These are phyloP conservation scores for Trametes versicolor DNA, from an alignment of 1,284 basidiomycete genomes.

Conservation along the genomic window DNA sequence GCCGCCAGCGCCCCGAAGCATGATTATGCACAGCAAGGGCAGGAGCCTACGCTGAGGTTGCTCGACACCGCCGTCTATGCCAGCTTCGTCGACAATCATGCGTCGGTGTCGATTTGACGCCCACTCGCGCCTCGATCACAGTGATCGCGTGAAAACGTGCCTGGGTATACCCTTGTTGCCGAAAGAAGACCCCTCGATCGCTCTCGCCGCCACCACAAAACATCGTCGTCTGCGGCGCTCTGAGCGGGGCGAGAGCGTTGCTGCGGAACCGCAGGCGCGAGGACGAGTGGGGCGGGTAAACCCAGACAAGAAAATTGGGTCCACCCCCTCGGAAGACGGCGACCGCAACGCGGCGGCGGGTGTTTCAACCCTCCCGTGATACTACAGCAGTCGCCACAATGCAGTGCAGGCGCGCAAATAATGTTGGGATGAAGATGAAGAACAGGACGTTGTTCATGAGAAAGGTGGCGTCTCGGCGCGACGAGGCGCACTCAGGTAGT, in stretches of 20 bases:
- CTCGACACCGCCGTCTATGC: neutral
- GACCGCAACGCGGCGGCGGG: neutral
- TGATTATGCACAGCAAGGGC: neutral
- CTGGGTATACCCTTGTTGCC: slow-evolving; percentile 10
- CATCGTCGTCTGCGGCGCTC: slow-evolving; percentile 17
- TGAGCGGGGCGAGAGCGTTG: neutral
- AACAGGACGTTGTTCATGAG: neutral
- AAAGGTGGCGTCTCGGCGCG: slow-evolving; percentile 1
- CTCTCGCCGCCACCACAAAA: slow-evolving; percentile 12
- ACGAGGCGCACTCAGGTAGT: neutral
- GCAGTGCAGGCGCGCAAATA: slow-evolving; percentile 17
- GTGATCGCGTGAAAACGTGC: slow-evolving; percentile 6
- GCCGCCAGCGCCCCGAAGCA: slow-evolving; percentile 5
- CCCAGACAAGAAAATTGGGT: slow-evolving; percentile 1
- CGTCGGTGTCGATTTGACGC: neutral
- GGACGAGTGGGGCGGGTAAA: slow-evolving; percentile 3
- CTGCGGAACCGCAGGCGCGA: neutral
- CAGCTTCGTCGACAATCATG: slow-evolving; percentile 9
- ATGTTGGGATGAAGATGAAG: slow-evolving; percentile 13
- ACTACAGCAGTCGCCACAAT: slow-evolving; percentile 1
- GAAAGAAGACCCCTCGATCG: slow-evolving; percentile 12
- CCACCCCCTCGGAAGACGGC: neutral
- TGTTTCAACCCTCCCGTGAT: slow-evolving; percentile 1
- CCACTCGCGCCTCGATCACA: slow-evolving; percentile 8
- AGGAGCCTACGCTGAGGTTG: neutral